phyloP scores from a whole-genome alignment of 192 early-diverging fungal genomes.

The Lunasporangiospora selenospora region DNA sequence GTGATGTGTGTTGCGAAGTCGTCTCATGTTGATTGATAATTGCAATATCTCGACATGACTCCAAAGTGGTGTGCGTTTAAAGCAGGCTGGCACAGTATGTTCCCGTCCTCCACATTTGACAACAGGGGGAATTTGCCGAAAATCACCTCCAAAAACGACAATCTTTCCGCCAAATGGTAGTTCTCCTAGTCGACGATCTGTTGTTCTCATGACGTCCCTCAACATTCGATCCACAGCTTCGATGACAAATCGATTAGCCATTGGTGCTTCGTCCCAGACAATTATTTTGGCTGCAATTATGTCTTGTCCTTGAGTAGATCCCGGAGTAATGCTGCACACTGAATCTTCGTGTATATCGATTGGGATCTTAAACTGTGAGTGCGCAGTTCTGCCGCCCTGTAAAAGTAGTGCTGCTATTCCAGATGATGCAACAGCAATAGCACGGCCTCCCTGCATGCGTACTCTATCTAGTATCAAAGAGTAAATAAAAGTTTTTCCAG shows the following conservation, averaged over 20 bases:
- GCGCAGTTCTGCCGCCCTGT: constrained; percentile 8
- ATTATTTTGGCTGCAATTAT: constrained; percentile 3
- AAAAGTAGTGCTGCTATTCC: constrained; percentile 23
- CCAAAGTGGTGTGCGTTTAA: constrained; percentile 31
- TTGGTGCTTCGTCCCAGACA: constrained; percentile 39
- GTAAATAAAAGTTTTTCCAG: constrained; percentile 15
- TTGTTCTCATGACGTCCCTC: constrained; percentile 6
- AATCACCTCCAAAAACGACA: constrained; percentile 43
- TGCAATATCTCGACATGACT: not conserved
- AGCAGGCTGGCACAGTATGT: constrained; percentile 17
- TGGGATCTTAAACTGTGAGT: constrained; percentile 21
- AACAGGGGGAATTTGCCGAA: constrained; percentile 29
- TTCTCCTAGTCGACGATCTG: not conserved
- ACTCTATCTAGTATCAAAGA: not conserved
- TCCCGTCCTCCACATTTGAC: constrained; percentile 6
- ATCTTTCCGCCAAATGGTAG: constrained; percentile 30
- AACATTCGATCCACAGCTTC: constrained; percentile 22
- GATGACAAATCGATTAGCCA: constrained; percentile 12
- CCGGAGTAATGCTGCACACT: constrained; percentile 3
- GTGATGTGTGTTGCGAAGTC: no score
- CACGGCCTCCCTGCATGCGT: not conserved
- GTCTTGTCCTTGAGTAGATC: not conserved
- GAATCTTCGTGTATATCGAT: constrained; percentile 3
- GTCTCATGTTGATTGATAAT: constrained; percentile 27
- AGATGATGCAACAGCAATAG: constrained; percentile 20